Percentiles rank a stretch among this genome's conserved stretches.
Evolutionary conservation across 106 monocot species (phyloP).

Genomic region (Cymbidium sinense): DNA sequence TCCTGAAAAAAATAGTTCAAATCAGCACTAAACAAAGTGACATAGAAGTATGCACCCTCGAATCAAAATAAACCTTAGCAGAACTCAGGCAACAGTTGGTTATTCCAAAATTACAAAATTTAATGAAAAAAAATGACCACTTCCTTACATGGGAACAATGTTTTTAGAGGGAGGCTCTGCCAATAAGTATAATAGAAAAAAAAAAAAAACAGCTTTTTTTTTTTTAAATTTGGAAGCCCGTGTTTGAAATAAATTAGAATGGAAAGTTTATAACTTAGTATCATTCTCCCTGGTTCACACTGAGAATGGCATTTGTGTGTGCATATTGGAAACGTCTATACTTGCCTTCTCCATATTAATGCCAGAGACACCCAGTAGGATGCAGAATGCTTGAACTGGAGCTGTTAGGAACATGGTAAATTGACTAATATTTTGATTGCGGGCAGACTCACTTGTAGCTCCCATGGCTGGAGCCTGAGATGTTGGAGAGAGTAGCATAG

Average conservation of each 20-base stretch:
- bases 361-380: conserved; percentile 43
- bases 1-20: conserved; percentile 45
- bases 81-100: background rate
- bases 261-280: background rate
- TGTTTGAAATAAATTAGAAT: background rate
- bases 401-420: conserved; percentile 92
- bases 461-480: conserved; percentile 24
- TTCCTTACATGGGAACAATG: background rate
- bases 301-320: background rate
- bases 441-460: conserved; percentile 21
- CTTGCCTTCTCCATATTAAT: conserved; percentile 48
- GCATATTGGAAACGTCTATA: background rate
- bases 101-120: conserved; percentile 1
- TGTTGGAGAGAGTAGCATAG: conserved; percentile 73
- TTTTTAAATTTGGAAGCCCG: background rate
- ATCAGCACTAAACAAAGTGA: background rate
- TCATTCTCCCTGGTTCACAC: no score
- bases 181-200: background rate
- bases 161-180: background rate
- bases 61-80: background rate
- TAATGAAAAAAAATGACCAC: background rate
- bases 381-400: conserved; percentile 82
- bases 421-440: conserved; percentile 45
- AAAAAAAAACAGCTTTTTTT: background rate
- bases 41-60: background rate